A percentile compares a stretch with the other conserved stretches of the same genome.
phyloP scores from a whole-genome alignment of 805 yeast species.

The Wickerhamia fluorescens region DNA sequence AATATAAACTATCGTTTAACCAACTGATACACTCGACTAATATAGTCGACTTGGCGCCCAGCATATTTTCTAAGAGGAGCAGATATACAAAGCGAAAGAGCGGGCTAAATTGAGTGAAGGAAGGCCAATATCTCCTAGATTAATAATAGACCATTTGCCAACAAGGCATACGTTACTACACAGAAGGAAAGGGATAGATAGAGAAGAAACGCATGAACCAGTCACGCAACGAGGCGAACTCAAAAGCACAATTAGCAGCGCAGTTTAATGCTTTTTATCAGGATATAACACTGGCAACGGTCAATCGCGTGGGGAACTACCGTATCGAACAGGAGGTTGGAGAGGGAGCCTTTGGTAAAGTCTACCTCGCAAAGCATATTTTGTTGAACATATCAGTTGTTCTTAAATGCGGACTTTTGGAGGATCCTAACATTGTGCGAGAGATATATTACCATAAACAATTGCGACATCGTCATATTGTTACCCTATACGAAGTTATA shows the following conservation, averaged over 20 bases:
- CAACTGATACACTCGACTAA: too few species aligned
- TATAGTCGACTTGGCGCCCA: too few species aligned
- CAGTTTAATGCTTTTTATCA: conserved; percentile 55
- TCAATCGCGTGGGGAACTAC: conserved; percentile 76
- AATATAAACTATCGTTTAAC: too few species aligned
- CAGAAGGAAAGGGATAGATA: too few species aligned
- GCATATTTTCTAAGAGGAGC: too few species aligned
- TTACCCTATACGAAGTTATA: conserved; percentile 78
- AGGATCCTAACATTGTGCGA: conserved; percentile 80
- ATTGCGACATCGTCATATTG: conserved; percentile 75
- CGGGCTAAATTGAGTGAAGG: too few species aligned
- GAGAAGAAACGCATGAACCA: too few species aligned
- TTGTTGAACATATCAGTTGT: conserved; percentile 72
- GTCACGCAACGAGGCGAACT: too few species aligned
- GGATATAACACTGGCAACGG: conserved; percentile 37
- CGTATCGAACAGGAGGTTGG: conserved; percentile 69
- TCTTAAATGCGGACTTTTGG: conserved; percentile 68
- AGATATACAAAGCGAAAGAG: too few species aligned
- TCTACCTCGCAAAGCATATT: conserved; percentile 74
- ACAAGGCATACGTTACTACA: too few species aligned
- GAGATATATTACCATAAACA: conserved; percentile 87
- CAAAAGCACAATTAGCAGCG: conserved; percentile 54
- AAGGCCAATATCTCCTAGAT: too few species aligned
- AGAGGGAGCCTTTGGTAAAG: conserved; percentile 90
- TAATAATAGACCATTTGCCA: too few species aligned